Evolutionary conservation across 2,329 filamentous ascomycete species (phyloP), one percentile per base, ranked within the genome.

Genomic region (Colletotrichum scovillei): DNA sequence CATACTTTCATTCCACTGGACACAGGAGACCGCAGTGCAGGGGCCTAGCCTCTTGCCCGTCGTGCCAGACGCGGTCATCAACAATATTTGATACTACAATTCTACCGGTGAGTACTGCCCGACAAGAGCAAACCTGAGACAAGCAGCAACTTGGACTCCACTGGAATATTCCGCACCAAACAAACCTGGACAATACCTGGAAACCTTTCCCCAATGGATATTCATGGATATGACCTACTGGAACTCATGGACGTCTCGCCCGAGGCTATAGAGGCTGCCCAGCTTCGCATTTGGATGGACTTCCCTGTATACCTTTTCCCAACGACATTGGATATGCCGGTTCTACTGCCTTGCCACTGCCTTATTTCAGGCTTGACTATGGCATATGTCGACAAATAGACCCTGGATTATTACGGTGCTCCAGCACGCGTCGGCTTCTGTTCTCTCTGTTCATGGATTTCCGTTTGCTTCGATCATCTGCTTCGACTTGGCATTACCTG

Each of bases 21-120:
- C 4, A 56, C 46, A 63, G 60, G 69, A 55, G 66, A 72, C 66
- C 70, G 70, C 53, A 24, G 66, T n/a, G 66, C 65, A 16, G 62
- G 32, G 49, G 66, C 26, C 14, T 16, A 24, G n/a, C 55, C 53
- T 53, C 38, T n/a, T 19, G 68, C 73, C 42, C 79, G 80, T 81
- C 76, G 72, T 75, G 56, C 79, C 78, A 79, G 79, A 79, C 78
- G 78, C 79, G 78, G 77, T 78, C 72, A 76, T 66, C 75, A 77
- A 76, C 79, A 64, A 79, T 76, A 63, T 52, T 57, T 59, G 26
- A 59, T n/a, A 56, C 46, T 22, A 66, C 19, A 60, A 14, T 22
- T 52, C 7, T 30, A 28, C 46, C 73, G 75, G 84, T 85, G 74
- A 85, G 83, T 85, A 84, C 83, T 75, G 79, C 80, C 82, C 82